Conservation (phyloP, 2,329 filamentous ascomycete species). For the Tolypocladium amazonense region DNA sequence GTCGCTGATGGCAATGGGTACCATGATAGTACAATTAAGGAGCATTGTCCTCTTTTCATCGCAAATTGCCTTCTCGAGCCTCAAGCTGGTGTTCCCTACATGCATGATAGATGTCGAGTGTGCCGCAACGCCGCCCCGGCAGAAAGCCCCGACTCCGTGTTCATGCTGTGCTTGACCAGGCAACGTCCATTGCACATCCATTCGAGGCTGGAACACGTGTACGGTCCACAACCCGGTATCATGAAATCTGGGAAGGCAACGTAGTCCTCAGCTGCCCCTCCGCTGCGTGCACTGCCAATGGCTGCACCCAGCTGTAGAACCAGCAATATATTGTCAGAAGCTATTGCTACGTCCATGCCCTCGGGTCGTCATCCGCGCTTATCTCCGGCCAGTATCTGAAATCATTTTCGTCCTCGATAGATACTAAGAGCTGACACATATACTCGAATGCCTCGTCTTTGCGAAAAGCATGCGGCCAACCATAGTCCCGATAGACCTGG, state of each 20-base stretch:
- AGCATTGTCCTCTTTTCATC: slow-evolving; percentile 22
- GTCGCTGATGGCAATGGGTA: slow-evolving; percentile 33
- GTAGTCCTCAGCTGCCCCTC: neutral
- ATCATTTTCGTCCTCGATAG: neutral
- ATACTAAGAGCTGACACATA: neutral
- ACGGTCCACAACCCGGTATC: too few relatives aligned
- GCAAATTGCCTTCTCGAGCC: slow-evolving; percentile 1
- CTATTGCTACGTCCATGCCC: too few relatives aligned
- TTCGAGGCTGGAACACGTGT: neutral
- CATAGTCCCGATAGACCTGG: slow-evolving; percentile 18
- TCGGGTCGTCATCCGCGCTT: too few relatives aligned
- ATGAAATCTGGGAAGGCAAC: too few relatives aligned
- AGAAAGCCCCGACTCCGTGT: neutral
- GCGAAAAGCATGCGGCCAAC: slow-evolving; percentile 21
- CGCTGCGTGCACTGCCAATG: too few relatives aligned
- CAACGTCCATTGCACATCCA: neutral
- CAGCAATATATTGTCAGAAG: too few relatives aligned
- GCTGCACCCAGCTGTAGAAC: too few relatives aligned
- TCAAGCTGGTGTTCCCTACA: neutral
- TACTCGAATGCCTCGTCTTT: slow-evolving; percentile 12
- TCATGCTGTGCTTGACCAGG: neutral
- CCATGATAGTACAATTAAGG: slow-evolving; percentile 33
- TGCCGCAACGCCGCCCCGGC: neutral
- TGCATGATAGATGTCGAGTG: neutral
- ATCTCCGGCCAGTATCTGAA: neutral